Evolutionary conservation across 1,139 yeast genomes (phyloP).

Genomic region (Blastobotrys buckinghamii): DNA sequence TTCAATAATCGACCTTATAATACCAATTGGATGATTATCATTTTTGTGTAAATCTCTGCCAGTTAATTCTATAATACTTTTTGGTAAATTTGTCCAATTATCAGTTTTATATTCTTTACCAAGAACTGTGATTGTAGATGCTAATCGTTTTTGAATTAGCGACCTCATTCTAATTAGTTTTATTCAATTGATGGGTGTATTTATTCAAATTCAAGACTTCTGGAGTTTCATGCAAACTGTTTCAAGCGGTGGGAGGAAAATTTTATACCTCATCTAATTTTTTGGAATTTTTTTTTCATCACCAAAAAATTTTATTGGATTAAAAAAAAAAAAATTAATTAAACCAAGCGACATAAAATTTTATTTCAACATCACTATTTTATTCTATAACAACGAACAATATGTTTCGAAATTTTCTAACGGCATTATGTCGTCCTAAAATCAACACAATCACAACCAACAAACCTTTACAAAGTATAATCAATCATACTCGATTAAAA

Average conservation of each 20-base stretch:
- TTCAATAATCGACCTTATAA: slow-evolving; percentile 69
- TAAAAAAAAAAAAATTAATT: neutral
- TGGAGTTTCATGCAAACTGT: too few species aligned
- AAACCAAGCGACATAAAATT: neutral
- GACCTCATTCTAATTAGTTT: neutral
- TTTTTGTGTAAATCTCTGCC: slow-evolving; percentile 70
- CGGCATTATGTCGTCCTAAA: neutral
- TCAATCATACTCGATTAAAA: slow-evolving; percentile 44
- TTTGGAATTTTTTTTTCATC: too few species aligned
- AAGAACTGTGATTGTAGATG: slow-evolving; percentile 32
- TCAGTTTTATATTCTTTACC: slow-evolving; percentile 56
- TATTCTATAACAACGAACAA: neutral
- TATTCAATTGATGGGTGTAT: too few species aligned
- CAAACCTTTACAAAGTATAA: neutral
- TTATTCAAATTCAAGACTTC: too few species aligned
- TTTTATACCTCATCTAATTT: too few species aligned
- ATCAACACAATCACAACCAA: neutral
- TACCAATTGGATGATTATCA: slow-evolving; percentile 83
- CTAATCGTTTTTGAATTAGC: slow-evolving; percentile 1
- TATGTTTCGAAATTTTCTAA: neutral
- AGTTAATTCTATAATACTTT: slow-evolving; percentile 61
- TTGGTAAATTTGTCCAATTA: slow-evolving; percentile 82
- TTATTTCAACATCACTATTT: neutral
- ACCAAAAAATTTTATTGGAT: neutral
- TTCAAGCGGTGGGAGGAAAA: neutral